Conservation (phyloP, 345 rosid species). For the Clarkia xantiana region DNA sequence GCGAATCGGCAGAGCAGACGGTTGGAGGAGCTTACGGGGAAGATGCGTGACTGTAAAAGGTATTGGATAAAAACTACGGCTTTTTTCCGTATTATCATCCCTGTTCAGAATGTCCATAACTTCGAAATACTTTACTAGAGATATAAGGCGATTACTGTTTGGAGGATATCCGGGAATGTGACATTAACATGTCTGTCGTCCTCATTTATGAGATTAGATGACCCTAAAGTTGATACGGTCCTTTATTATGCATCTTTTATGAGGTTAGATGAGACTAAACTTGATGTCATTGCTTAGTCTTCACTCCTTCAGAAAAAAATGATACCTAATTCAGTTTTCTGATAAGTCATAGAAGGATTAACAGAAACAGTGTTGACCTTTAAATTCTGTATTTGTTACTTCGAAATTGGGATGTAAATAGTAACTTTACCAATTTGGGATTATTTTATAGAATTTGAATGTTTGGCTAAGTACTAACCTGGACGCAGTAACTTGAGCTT, state of each 20-base stretch:
- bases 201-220: background rate
- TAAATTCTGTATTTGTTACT: background rate
- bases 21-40: constrained; percentile 86
- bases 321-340: background rate
- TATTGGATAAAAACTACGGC: constrained; percentile 4
- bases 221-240: background rate
- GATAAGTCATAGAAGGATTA: background rate
- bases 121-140: background rate
- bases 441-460: background rate
- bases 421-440: background rate
- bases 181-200: background rate
- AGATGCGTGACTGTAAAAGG: constrained; percentile 97
- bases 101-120: background rate
- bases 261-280: background rate
- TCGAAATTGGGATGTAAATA: background rate
- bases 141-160: background rate
- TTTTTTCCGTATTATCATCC: background rate
- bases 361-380: background rate
- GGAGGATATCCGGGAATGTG: background rate
- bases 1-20: constrained; percentile 78
- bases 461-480: background rate
- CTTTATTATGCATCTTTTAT: background rate
- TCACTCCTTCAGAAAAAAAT: background rate
- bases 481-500: background rate
- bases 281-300: background rate